phyloP scores from a whole-genome alignment of 169 alveolate genomes.

The Cryptosporidium viatorum region DNA sequence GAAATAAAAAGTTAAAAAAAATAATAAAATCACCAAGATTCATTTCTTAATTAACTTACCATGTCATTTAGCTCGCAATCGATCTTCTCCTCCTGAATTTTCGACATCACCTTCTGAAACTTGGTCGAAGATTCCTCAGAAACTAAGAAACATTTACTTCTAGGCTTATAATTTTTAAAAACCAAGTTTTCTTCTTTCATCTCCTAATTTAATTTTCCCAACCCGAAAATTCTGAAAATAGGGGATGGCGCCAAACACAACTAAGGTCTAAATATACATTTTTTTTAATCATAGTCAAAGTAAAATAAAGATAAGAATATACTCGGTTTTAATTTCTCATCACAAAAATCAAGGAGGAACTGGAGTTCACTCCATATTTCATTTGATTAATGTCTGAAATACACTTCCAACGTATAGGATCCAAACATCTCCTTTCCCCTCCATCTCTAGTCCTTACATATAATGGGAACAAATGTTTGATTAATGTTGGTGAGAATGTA shows the following conservation, averaged over 20 bases:
- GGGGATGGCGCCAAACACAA: neutral
- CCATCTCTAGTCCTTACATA: slow-evolving; percentile 84
- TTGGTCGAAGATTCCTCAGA: slow-evolving; percentile 16
- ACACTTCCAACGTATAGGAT: slow-evolving; percentile 84
- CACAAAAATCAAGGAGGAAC: neutral
- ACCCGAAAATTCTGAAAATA: neutral
- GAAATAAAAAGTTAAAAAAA: neutral
- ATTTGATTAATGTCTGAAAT: slow-evolving; percentile 65
- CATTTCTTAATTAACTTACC: slow-evolving; percentile 6
- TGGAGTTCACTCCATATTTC: neutral
- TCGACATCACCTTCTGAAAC: slow-evolving; percentile 9
- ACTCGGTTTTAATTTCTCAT: neutral
- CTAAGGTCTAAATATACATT: slow-evolving; percentile 9
- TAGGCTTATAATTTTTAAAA: slow-evolving; percentile 44
- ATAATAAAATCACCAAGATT: neutral
- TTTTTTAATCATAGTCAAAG: neutral
- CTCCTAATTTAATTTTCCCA: neutral
- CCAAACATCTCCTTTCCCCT: slow-evolving; percentile 84
- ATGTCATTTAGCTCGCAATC: slow-evolving; percentile 23
- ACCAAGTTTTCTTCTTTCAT: slow-evolving; percentile 11
- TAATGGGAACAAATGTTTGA: slow-evolving; percentile 80
- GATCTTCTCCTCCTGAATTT: slow-evolving; percentile 37
- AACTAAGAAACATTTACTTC: slow-evolving; percentile 12
- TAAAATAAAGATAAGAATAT: neutral
- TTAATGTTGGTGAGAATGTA: slow-evolving; percentile 87